Evolutionary conservation across 1,284 basidiomycete species (phyloP).

Genomic region (Sporisorium scitamineum): DNA sequence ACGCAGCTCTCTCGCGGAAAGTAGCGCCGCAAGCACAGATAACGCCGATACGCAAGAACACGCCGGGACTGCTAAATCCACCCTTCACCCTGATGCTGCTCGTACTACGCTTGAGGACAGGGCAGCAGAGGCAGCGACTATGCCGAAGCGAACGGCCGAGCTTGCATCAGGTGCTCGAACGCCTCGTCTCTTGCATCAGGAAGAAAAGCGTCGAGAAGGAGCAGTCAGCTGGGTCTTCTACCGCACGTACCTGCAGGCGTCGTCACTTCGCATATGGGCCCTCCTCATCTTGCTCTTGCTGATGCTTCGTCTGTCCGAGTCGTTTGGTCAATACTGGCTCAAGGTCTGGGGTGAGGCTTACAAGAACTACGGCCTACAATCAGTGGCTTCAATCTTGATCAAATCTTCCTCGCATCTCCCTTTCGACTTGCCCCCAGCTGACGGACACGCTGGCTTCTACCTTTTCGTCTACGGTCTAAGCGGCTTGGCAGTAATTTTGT

Average conservation of each 20-base stretch:
- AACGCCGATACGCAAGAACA: background rate
- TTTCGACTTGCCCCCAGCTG: constrained; percentile 26
- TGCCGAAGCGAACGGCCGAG: constrained; percentile 6
- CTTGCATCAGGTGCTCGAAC: constrained; percentile 32
- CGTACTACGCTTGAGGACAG: background rate
- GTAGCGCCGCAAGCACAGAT: background rate
- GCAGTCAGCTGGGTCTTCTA: constrained; percentile 52
- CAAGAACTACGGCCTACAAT: constrained; percentile 6
- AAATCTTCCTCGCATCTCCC: constrained; percentile 6
- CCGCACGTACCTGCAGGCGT: constrained; percentile 49
- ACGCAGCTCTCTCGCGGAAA: background rate
- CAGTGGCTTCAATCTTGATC: background rate
- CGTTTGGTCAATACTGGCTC: constrained; percentile 60
- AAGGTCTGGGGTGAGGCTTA: constrained; percentile 62
- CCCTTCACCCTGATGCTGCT: background rate
- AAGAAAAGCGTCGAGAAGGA: constrained; percentile 52
- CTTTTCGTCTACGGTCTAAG: constrained; percentile 43
- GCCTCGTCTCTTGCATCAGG: constrained; percentile 51
- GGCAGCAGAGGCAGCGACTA: background rate
- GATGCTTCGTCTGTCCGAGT: constrained; percentile 34
- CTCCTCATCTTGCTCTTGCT: constrained; percentile 35
- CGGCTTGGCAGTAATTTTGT: constrained; percentile 40
- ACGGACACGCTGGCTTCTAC: constrained; percentile 39
- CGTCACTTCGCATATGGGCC: constrained; percentile 30
- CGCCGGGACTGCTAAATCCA: background rate